Conservation (phyloP, 176 grass and related monocot genomes). For the Oryza glaberrima region DNA sequence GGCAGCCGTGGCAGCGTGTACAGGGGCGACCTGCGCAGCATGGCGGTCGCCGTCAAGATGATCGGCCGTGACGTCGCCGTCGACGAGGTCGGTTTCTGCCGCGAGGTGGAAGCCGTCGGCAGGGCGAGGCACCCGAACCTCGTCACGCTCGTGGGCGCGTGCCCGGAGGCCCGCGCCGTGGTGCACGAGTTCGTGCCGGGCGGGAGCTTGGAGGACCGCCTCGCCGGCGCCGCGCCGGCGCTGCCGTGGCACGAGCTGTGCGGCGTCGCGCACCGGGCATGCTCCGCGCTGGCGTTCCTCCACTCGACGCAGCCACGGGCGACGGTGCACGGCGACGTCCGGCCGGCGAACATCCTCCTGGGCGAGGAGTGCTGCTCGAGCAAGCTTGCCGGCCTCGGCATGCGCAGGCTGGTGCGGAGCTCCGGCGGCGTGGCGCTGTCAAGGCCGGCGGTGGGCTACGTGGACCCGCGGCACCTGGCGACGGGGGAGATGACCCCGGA, state of each 20-base stretch:
- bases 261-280: constrained; percentile 45
- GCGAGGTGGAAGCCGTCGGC: constrained; percentile 37
- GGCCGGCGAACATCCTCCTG: constrained; percentile 62
- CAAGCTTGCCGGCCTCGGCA: constrained; percentile 58
- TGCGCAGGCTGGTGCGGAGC: neutral
- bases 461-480: constrained; percentile 45
- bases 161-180: constrained; percentile 55
- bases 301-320: constrained; percentile 40
- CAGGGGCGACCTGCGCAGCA: constrained; percentile 42
- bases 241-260: constrained; percentile 67
- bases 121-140: constrained; percentile 51
- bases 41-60: constrained; percentile 56
- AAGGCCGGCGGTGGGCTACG: constrained; percentile 41
- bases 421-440: neutral
- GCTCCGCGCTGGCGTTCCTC: constrained; percentile 55
- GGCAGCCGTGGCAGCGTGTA: constrained; percentile 43
- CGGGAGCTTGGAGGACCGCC: constrained; percentile 56
- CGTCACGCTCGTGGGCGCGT: constrained; percentile 53
- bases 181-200: constrained; percentile 55
- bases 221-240: constrained; percentile 29
- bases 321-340: constrained; percentile 60
- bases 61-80: constrained; percentile 37
- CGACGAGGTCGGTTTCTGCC: constrained; percentile 39
- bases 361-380: constrained; percentile 12
- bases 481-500: constrained; percentile 45